Conservation (phyloP, 2,329 filamentous ascomycete species). For the Diaporthe batatas region DNA sequence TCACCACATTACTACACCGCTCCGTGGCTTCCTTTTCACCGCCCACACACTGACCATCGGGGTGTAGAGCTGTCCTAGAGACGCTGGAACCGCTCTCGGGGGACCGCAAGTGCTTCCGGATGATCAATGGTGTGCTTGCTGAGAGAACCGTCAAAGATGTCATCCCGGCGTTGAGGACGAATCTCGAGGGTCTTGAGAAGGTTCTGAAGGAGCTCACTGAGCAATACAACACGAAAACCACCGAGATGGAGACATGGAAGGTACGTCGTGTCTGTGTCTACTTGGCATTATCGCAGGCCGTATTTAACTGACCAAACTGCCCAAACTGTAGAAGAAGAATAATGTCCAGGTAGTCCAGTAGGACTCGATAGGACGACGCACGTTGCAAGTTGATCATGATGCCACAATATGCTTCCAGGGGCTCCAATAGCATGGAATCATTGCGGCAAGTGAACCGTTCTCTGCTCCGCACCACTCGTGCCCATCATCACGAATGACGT, state of each 20-base stretch:
- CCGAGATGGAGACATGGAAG: constrained; percentile 99
- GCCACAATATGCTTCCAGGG: background rate
- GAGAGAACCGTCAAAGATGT: constrained; percentile 96
- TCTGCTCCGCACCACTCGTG: background rate
- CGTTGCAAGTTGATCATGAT: background rate
- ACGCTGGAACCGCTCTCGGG: constrained; percentile 85
- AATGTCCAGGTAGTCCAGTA: constrained; percentile 87
- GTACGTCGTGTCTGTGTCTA: constrained; percentile 63
- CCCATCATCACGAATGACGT: constrained; percentile 13
- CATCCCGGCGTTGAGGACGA: constrained; percentile 89
- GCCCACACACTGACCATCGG: constrained; percentile 38
- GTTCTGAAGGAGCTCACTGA: constrained; percentile 95
- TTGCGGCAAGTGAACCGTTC: background rate
- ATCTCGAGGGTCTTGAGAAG: constrained; percentile 93
- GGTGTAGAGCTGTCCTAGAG: constrained; percentile 90
- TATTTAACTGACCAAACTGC: constrained; percentile 44
- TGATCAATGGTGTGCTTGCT: constrained; percentile 97
- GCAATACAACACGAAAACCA: constrained; percentile 95
- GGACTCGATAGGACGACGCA: constrained; percentile 58
- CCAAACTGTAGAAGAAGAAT: constrained; percentile 80
- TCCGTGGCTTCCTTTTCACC: constrained; percentile 39
- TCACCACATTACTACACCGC: constrained; percentile 36
- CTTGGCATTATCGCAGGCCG: background rate
- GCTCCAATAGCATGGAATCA: background rate
- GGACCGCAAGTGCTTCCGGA: constrained; percentile 96